These are phyloP conservation scores for Lipomyces japonicus DNA, from an alignment of 805 yeast species.

Conservation along the genomic window DNA sequence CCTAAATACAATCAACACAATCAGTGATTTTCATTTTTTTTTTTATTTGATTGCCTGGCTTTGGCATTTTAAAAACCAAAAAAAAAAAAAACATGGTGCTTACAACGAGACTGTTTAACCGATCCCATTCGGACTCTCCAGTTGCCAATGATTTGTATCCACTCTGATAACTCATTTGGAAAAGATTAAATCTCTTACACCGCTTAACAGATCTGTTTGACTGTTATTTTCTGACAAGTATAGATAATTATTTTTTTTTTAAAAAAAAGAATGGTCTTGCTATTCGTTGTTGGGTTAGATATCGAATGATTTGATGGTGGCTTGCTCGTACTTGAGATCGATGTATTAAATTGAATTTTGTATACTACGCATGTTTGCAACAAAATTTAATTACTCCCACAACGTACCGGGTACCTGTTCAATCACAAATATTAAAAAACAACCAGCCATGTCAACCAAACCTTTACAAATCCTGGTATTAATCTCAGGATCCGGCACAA, in stretches of 20 bases:
- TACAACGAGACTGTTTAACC: not conserved
- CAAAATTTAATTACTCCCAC: not conserved
- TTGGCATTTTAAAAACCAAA: too few species aligned
- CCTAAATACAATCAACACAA: slow-evolving; percentile 7
- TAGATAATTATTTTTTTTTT: too few species aligned
- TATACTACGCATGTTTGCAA: too few species aligned
- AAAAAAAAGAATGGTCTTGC: not conserved
- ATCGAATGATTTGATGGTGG: too few species aligned
- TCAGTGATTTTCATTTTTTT: slow-evolving; percentile 1
- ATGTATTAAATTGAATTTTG: too few species aligned
- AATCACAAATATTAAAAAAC: too few species aligned
- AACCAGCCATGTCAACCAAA: too few species aligned
- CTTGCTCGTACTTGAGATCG: not conserved
- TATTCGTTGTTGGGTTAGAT: too few species aligned
- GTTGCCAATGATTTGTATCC: not conserved
- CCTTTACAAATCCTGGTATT: slow-evolving; percentile 58
- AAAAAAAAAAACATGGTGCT: not conserved
- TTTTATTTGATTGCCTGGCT: too few species aligned
- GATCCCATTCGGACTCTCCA: not conserved
- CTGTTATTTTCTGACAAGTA: too few species aligned
- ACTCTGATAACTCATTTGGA: not conserved
- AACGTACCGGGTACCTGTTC: not conserved
- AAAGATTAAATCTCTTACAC: too few species aligned
- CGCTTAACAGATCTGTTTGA: too few species aligned
- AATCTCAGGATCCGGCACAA: slow-evolving; percentile 95